Percentiles rank a stretch among this genome's conserved stretches.
phyloP scores from a whole-genome alignment of 768 basidiomycete genomes.

The Pholiota microspora region DNA sequence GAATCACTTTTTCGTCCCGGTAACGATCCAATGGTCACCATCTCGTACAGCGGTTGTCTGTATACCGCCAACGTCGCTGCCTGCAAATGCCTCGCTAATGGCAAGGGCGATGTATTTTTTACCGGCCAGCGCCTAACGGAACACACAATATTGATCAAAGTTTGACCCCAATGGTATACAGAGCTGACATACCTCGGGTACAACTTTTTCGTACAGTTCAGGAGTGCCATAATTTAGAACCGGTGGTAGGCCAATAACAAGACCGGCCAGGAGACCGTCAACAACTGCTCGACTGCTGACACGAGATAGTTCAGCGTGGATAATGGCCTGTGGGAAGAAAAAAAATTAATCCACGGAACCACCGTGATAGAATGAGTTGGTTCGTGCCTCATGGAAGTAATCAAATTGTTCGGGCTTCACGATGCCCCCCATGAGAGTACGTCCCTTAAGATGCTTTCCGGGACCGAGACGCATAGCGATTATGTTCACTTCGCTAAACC shows the following conservation, averaged over 20 bases:
- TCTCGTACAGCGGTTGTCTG: slow-evolving; percentile 86
- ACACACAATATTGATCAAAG: background rate
- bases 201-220: slow-evolving; percentile 65
- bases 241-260: slow-evolving; percentile 87
- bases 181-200: slow-evolving; percentile 56
- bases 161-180: background rate
- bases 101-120: slow-evolving; percentile 89
- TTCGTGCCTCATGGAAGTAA: slow-evolving; percentile 84
- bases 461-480: slow-evolving; percentile 91
- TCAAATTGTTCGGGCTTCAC: slow-evolving; percentile 85
- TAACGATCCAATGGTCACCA: slow-evolving; percentile 85
- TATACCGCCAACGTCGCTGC: slow-evolving; percentile 80
- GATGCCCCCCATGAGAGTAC: slow-evolving; percentile 70
- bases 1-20: slow-evolving; percentile 87
- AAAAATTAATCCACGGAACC: background rate
- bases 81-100: slow-evolving; percentile 92
- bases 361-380: background rate
- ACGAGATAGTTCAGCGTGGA: slow-evolving; percentile 80
- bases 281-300: slow-evolving; percentile 85
- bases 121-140: slow-evolving; percentile 47
- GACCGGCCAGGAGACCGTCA: slow-evolving; percentile 80
- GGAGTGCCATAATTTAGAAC: slow-evolving; percentile 85
- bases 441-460: slow-evolving; percentile 82
- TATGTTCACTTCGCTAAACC: slow-evolving; percentile 66
- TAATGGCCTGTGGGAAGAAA: slow-evolving; percentile 52